These are phyloP conservation scores for Hymenoscyphus scutula DNA, from an alignment of 2,329 filamentous ascomycete species.

Conservation along the genomic window DNA sequence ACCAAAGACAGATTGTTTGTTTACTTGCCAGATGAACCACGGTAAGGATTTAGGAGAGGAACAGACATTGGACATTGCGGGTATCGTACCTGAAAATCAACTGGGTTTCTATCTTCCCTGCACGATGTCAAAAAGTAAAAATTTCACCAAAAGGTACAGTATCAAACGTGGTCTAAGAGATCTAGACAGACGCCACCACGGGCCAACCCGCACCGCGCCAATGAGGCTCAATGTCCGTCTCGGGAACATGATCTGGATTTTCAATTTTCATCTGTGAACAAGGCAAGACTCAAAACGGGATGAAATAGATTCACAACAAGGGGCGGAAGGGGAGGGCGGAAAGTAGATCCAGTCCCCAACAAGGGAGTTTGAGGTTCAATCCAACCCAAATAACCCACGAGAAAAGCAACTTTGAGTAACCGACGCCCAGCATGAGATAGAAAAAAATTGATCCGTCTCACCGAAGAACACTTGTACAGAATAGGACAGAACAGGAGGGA, in stretches of 20 bases:
- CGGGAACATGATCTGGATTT: background rate
- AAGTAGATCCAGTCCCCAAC: background rate
- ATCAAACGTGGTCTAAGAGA: background rate
- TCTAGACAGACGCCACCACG: background rate
- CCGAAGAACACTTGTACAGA: background rate
- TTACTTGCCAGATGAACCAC: background rate
- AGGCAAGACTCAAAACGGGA: background rate
- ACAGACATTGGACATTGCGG: background rate
- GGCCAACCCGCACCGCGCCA: background rate
- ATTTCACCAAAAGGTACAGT: background rate
- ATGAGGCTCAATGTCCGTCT: background rate
- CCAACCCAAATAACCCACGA: too few species aligned
- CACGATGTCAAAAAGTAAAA: background rate
- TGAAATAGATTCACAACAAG: background rate
- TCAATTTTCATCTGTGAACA: background rate
- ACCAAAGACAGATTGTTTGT: background rate
- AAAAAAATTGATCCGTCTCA: background rate
- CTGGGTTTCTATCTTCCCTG: background rate
- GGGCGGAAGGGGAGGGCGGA: background rate
- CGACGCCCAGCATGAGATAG: too few species aligned
- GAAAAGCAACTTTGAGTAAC: too few species aligned
- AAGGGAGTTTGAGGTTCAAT: background rate
- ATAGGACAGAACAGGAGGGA: background rate
- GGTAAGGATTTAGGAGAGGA: background rate
- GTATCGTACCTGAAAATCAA: background rate